Base-by-base conservation (phyloP, 2,329 filamentous ascomycete genomes). In the Phaeosphaeria sp. region DNA sequence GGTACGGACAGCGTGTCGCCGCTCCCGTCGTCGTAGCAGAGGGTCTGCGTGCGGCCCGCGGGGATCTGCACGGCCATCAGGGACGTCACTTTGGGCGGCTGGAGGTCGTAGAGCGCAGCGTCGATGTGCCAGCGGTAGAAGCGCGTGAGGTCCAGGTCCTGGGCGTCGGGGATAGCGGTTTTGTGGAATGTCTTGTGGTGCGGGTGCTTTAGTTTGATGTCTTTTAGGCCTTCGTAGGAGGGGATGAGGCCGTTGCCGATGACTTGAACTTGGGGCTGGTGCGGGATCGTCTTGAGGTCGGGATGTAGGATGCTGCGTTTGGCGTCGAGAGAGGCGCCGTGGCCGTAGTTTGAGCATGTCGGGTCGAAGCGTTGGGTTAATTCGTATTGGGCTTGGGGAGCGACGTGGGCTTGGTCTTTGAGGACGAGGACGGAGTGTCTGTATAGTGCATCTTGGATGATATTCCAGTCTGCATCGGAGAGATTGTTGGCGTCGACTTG, bases 51-150 rank as follows among this genome's bases (percentile, higher is more conserved):
- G 30, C 88, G 82, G 6, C 88, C 89, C 20, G 83, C 81, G 0
- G 91, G 91, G 0, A 93, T 90, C 40, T 83, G 82, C n/a, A 92
- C 90, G 0, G 91, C 91, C 55, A 93, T 82, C 22, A 93, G 82
- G 1, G 87, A 88, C 0, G 91, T 93, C 3, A 88, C 90, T 24
- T 88, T 83, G 1, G 91, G 90, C 2, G 91, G 90, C n/a, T 90
- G 86, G 6, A 92, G 83, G 18, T 86, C 89, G 71, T 93, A 93
- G 6, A 93, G 79, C 1, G 90, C 90, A 3, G 91, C 90, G 68
- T 93, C 90, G 53, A 93, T 92, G 74, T 93, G 90, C 90, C 91
- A 93, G 57, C 90, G 82, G 77, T 91, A 93, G 78, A 92, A 87
- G 6, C 85, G 78, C 0, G 85, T 87, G 64, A 80, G 81, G 13